These are phyloP conservation scores for Scutellaria barbata DNA, from an alignment of 257 asterid species.

Conservation along the genomic window DNA sequence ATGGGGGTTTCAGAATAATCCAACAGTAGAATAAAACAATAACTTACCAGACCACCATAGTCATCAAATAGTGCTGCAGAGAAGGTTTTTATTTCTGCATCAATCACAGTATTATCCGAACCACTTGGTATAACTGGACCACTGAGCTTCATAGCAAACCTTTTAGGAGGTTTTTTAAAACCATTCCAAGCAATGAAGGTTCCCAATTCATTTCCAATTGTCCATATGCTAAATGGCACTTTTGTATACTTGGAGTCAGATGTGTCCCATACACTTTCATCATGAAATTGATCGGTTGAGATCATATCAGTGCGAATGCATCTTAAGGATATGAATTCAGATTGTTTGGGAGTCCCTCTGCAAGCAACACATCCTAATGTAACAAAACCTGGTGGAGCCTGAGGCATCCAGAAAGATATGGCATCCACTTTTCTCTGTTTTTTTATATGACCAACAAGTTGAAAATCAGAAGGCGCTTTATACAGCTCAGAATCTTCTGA, in stretches of 20 bases:
- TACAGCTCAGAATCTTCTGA: conserved; percentile 69
- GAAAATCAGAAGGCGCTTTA: conserved; percentile 79
- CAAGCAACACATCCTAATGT: conserved; percentile 86
- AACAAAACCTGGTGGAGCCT: conserved; percentile 96
- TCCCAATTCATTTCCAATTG: conserved; percentile 71
- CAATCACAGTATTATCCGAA: conserved; percentile 70
- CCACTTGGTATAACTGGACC: conserved; percentile 64
- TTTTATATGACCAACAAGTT: conserved; percentile 72
- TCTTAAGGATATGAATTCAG: conserved; percentile 80
- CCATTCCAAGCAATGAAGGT: conserved; percentile 83
- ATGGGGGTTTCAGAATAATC: conserved; percentile 7
- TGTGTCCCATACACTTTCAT: conserved; percentile 92
- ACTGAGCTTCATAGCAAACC: conserved; percentile 87
- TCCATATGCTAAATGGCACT: conserved; percentile 86
- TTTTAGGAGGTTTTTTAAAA: conserved; percentile 83
- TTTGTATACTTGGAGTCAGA: conserved; percentile 65
- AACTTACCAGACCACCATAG: conserved; percentile 87
- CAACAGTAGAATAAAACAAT: conserved; percentile 10
- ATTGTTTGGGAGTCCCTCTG: conserved; percentile 76
- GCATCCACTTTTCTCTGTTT: conserved; percentile 66
- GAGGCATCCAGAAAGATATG: conserved; percentile 94
- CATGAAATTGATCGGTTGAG: conserved; percentile 71
- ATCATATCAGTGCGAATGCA: conserved; percentile 92
- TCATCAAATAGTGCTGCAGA: conserved; percentile 97
- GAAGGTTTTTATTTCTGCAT: conserved; percentile 84